Percentiles rank a stretch among this genome's conserved stretches.
phyloP scores from a whole-genome alignment of 2,329 filamentous ascomycete species.

The Verticillium albo-atrum region DNA sequence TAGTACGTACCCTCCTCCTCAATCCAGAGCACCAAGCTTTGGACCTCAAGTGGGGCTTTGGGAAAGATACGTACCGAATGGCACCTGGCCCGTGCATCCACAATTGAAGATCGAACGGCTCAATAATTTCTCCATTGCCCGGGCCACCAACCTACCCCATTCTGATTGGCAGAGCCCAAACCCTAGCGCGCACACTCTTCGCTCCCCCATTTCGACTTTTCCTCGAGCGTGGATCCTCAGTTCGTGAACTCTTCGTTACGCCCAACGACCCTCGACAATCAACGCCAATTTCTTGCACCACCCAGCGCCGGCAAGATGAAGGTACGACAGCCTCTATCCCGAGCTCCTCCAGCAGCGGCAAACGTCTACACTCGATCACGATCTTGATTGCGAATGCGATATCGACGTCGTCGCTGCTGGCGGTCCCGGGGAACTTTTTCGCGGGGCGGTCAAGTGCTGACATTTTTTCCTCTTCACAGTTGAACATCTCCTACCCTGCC shows the following conservation, averaged over 20 bases:
- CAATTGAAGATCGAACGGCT: neutral
- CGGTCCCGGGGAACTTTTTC: neutral
- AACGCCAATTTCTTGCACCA: slow-evolving; percentile 40
- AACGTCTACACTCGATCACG: neutral
- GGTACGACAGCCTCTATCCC: slow-evolving; percentile 24
- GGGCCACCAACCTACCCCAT: neutral
- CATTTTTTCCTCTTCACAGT: slow-evolving; percentile 28
- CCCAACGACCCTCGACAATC: slow-evolving; percentile 14
- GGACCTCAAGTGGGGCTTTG: neutral
- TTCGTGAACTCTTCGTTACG: neutral
- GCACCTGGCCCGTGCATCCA: neutral
- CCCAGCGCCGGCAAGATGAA: slow-evolving; percentile 44
- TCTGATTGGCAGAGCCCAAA: slow-evolving; percentile 14
- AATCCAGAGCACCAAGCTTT: neutral
- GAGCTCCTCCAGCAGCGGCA: neutral
- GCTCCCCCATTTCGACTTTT: slow-evolving; percentile 26
- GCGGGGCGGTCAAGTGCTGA: slow-evolving; percentile 23
- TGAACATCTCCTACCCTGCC: slow-evolving; percentile 83
- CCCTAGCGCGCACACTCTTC: slow-evolving; percentile 37
- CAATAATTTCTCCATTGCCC: neutral
- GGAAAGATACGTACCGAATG: neutral
- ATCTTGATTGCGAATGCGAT: neutral
- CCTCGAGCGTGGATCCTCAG: neutral
- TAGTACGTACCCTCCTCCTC: too few relatives aligned
- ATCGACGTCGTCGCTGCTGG: neutral